Conservation (phyloP, 2,329 filamentous ascomycete species). For the Grosmannia serpens region DNA sequence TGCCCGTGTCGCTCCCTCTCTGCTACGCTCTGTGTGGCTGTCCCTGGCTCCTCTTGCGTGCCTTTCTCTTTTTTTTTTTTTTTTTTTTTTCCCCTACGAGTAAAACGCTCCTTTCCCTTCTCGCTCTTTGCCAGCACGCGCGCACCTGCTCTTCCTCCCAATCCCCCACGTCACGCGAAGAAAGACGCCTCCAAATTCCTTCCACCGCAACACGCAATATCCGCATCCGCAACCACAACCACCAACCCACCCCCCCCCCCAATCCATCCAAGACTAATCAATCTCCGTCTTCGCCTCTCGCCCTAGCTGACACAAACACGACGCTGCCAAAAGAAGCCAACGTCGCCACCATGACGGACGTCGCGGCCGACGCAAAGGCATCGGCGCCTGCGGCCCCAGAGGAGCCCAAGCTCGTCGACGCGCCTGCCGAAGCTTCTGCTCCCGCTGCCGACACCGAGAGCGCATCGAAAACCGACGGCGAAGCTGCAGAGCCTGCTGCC, state of each 20-base stretch:
- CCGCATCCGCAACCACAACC: neutral
- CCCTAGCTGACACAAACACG: neutral
- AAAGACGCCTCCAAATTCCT: neutral
- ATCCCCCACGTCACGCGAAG: conserved; percentile 13
- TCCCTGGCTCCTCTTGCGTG: neutral
- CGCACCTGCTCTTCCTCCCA: conserved; percentile 5
- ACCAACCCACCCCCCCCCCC: neutral
- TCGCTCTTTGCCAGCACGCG: conserved; percentile 5
- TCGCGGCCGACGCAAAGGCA: conserved; percentile 6
- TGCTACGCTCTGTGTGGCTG: neutral
- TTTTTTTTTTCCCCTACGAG: neutral
- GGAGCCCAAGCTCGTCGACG: conserved; percentile 3
- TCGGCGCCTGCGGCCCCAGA: conserved; percentile 1
- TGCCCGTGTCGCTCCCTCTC: neutral
- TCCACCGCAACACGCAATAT: conserved; percentile 1
- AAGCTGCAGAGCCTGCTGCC: neutral
- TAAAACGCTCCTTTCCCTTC: conserved; percentile 3
- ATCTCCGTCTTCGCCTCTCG: neutral
- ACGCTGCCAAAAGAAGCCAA: neutral
- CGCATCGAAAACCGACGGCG: neutral
- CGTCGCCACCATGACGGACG: conserved; percentile 7
- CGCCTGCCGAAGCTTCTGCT: neutral
- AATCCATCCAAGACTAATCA: neutral
- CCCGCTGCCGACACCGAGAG: neutral
- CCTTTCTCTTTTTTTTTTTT: neutral